Conservation (phyloP, 2,329 filamentous ascomycete genomes). For the Mycosphaerella sp. region DNA sequence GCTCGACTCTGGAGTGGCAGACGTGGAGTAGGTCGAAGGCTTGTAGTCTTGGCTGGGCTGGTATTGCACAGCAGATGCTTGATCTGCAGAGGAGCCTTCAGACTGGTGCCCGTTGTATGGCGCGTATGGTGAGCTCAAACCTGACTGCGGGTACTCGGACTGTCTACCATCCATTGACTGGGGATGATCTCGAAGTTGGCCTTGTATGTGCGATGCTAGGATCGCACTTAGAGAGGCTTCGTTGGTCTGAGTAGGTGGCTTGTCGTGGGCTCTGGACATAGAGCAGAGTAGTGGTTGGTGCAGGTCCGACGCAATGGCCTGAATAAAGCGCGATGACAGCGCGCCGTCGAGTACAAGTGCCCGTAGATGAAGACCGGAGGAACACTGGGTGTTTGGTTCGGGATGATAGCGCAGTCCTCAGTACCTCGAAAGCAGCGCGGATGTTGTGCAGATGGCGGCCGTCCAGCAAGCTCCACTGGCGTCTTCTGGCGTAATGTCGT, state of each 20-base stretch:
- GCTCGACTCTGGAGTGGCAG: conserved; percentile 80
- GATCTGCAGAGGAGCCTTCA: conserved; percentile 84
- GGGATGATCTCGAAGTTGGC: conserved; percentile 34
- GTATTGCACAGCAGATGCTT: conserved; percentile 88
- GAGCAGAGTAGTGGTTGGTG: conserved; percentile 23
- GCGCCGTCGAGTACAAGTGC: conserved; percentile 35
- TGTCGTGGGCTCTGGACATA: conserved; percentile 43
- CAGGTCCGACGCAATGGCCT: conserved; percentile 29
- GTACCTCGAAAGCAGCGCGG: conserved; percentile 41
- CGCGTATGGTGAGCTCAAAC: conserved; percentile 50
- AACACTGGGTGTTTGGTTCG: conserved; percentile 33
- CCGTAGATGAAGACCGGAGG: conserved; percentile 30
- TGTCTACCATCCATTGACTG: conserved; percentile 52
- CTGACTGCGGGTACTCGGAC: conserved; percentile 48
- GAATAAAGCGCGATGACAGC: conserved; percentile 32
- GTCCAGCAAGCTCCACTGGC: conserved; percentile 29
- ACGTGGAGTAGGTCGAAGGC: conserved; percentile 58
- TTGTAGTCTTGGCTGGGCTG: conserved; percentile 72
- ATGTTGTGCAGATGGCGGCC: conserved; percentile 43
- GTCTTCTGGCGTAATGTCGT: conserved; percentile 30
- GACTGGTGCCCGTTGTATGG: conserved; percentile 58
- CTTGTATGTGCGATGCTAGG: conserved; percentile 35
- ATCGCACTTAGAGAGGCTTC: conserved; percentile 38
- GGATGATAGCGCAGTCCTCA: conserved; percentile 40
- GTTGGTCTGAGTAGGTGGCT: conserved; percentile 30